These are phyloP conservation scores for Cladobotryum mycophilum DNA, from an alignment of 2,329 filamentous ascomycete genomes.

Conservation along the genomic window DNA sequence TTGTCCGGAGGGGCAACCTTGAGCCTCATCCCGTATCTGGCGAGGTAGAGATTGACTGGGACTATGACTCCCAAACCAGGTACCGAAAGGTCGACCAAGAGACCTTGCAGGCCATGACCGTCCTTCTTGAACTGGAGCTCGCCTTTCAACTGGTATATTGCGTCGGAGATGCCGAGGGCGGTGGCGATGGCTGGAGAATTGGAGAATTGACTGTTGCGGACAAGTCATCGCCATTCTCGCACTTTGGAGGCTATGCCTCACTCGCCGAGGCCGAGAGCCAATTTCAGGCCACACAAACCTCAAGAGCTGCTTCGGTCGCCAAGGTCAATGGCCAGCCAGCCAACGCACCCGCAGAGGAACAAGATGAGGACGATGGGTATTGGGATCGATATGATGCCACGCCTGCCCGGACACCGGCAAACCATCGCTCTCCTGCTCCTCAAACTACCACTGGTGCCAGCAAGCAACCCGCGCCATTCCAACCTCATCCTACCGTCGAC, in stretches of 20 bases:
- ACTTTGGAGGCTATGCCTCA: constrained; percentile 44
- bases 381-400: constrained; percentile 74
- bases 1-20: constrained; percentile 56
- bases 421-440: constrained; percentile 58
- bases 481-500: neutral
- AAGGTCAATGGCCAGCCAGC: constrained; percentile 3
- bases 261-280: constrained; percentile 57
- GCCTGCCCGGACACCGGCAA: constrained; percentile 56
- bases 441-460: constrained; percentile 21
- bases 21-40: constrained; percentile 78
- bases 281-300: constrained; percentile 32
- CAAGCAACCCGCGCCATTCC: constrained; percentile 16
- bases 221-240: constrained; percentile 48
- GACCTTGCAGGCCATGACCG: constrained; percentile 63
- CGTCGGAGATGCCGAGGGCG: constrained; percentile 55
- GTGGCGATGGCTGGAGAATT: constrained; percentile 62
- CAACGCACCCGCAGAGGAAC: constrained; percentile 27
- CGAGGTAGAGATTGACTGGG: constrained; percentile 69
- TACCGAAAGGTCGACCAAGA: constrained; percentile 69
- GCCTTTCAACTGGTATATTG: constrained; percentile 65
- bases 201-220: constrained; percentile 61
- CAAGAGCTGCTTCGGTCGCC: constrained; percentile 16
- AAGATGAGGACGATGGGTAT: constrained; percentile 71
- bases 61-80: constrained; percentile 54
- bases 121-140: constrained; percentile 55